Percentiles rank a stretch among this genome's conserved stretches.
Evolutionary conservation across 805 yeast species (phyloP).

Genomic region (Myxozyma neotropica): DNA sequence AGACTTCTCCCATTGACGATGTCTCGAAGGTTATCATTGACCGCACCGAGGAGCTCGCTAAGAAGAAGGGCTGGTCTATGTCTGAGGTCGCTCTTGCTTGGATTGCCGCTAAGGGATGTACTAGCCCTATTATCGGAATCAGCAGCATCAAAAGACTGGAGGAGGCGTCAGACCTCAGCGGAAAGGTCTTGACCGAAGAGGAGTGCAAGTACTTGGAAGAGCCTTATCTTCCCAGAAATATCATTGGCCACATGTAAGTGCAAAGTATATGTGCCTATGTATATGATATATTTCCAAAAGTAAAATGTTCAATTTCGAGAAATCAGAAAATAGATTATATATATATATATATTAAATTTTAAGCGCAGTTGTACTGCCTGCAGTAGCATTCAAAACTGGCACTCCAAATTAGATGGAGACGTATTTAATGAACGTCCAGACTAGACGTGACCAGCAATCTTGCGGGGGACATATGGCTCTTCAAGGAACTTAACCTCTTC

Average conservation of each 20-base stretch:
- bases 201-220: constrained; percentile 42
- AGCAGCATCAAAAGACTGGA: constrained; percentile 53
- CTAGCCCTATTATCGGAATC: constrained; percentile 58
- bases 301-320: background rate
- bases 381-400: no score
- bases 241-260: constrained; percentile 15
- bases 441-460: constrained; percentile 21
- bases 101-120: constrained; percentile 52
- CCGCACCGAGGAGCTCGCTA: constrained; percentile 54
- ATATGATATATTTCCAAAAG: background rate
- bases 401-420: background rate
- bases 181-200: constrained; percentile 45
- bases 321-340: background rate
- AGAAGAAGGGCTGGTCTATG: constrained; percentile 53
- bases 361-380: no score
- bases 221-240: constrained; percentile 36
- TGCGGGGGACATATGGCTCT: constrained; percentile 39
- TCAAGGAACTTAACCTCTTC: constrained; percentile 42
- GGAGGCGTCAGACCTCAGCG: constrained; percentile 51
- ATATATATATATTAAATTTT: no score
- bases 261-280: background rate
- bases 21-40: constrained; percentile 43
- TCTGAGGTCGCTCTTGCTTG: constrained; percentile 57
- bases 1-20: constrained; percentile 10
- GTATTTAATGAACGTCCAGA: background rate